Conservation (phyloP, 139 green algal species). For the Deuterostichococcus epilithicus region DNA sequence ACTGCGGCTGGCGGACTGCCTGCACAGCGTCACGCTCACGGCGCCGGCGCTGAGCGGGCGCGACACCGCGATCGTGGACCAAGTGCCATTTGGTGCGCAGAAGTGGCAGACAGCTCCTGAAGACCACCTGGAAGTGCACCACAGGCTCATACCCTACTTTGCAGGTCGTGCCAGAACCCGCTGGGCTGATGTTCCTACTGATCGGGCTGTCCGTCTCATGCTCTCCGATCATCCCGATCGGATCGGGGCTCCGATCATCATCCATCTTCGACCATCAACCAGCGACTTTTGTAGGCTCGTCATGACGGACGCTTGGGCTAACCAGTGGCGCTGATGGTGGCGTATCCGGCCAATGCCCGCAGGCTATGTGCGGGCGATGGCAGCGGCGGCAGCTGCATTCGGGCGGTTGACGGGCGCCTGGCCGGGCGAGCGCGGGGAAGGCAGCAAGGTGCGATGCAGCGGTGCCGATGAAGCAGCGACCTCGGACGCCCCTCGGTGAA, state of each 20-base stretch:
- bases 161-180: neutral
- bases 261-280: neutral
- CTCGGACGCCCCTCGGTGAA: too few species aligned
- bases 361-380: neutral
- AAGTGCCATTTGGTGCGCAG: neutral
- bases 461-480: too few species aligned
- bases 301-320: neutral
- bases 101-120: neutral
- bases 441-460: neutral
- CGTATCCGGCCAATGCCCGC: neutral
- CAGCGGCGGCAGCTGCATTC: neutral
- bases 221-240: neutral
- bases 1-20: neutral
- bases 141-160: neutral
- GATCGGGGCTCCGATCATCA: neutral
- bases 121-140: neutral
- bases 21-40: neutral
- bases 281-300: neutral
- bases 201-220: neutral
- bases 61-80: neutral
- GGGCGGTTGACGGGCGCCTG: neutral
- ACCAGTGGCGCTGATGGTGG: neutral
- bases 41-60: neutral
- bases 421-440: neutral
- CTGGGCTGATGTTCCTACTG: neutral